phyloP scores from a whole-genome alignment of 1,139 yeast species.

The Geotrichum aggregatum region DNA sequence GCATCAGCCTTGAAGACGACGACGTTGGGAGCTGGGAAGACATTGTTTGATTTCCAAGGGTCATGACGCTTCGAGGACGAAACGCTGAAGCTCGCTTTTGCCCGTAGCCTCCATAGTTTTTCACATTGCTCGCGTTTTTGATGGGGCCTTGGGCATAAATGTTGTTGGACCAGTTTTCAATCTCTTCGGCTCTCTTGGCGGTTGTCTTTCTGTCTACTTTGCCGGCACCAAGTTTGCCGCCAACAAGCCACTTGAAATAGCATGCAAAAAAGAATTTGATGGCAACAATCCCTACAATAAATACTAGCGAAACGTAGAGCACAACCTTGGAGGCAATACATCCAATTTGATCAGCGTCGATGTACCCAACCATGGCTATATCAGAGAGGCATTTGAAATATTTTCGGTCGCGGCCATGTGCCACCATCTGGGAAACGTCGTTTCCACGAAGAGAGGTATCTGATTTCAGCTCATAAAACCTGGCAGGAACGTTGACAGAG shows the following conservation, averaged over 20 bases:
- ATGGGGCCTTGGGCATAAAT: conserved; percentile 50
- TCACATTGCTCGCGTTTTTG: conserved; percentile 24
- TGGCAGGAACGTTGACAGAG: conserved; percentile 53
- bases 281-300: conserved; percentile 66
- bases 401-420: conserved; percentile 38
- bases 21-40: conserved; percentile 36
- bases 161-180: conserved; percentile 75
- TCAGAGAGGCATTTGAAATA: conserved; percentile 74
- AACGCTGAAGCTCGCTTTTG: conserved; percentile 30
- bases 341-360: conserved; percentile 77
- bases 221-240: conserved; percentile 64
- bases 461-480: conserved; percentile 59
- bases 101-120: conserved; percentile 26
- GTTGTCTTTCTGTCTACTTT: conserved; percentile 51
- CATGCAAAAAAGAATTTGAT: conserved; percentile 72
- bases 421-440: conserved; percentile 19
- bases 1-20: conserved; percentile 35
- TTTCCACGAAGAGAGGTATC: conserved; percentile 38
- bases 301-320: conserved; percentile 61
- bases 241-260: conserved; percentile 66
- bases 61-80: conserved; percentile 15
- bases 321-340: conserved; percentile 77
- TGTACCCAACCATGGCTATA: conserved; percentile 72
- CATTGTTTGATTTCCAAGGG: conserved; percentile 35
- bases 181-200: conserved; percentile 53